Conservation (phyloP, 768 basidiomycete species). For the Suillus fuscotomentosus region DNA sequence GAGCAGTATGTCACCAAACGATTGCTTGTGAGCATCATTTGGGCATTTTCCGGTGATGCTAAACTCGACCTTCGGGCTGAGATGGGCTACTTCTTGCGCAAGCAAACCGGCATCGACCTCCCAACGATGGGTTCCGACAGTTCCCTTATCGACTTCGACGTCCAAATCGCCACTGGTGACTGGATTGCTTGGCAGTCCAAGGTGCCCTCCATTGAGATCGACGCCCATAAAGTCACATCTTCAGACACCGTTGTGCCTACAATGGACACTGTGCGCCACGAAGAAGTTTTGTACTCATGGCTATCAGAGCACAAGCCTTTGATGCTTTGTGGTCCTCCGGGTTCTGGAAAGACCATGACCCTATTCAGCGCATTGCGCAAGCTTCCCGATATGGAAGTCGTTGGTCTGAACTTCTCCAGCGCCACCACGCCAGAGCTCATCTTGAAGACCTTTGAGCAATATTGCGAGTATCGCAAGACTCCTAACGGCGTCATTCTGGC, state of each 20-base stretch:
- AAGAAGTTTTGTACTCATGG: slow-evolving; percentile 99
- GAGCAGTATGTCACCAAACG: slow-evolving; percentile 92
- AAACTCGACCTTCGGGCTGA: slow-evolving; percentile 84
- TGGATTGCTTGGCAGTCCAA: slow-evolving; percentile 92
- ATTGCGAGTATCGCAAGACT: slow-evolving; percentile 98
- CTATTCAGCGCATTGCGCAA: slow-evolving; percentile 97
- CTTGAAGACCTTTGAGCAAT: slow-evolving; percentile 98
- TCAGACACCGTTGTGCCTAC: slow-evolving; percentile 98
- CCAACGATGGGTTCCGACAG: slow-evolving; percentile 72
- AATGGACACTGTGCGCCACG: slow-evolving; percentile 97
- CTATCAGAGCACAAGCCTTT: slow-evolving; percentile 97
- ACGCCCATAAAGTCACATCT: slow-evolving; percentile 93
- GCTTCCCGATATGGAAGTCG: slow-evolving; percentile 97
- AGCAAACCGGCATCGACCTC: slow-evolving; percentile 86
- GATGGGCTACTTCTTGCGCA: slow-evolving; percentile 84
- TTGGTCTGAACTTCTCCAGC: slow-evolving; percentile 98
- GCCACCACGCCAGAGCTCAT: slow-evolving; percentile 98
- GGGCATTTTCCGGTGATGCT: slow-evolving; percentile 98
- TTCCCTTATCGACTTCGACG: slow-evolving; percentile 94
- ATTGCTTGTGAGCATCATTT: slow-evolving; percentile 87
- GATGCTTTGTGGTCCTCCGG: slow-evolving; percentile 98
- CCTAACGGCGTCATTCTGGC: slow-evolving; percentile 97
- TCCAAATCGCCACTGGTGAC: slow-evolving; percentile 79
- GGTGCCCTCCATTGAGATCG: slow-evolving; percentile 95
- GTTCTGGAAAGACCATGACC: slow-evolving; percentile 99